phyloP scores from a whole-genome alignment of 139 green algal species.

The Deuterostichococcus epilithicus region DNA sequence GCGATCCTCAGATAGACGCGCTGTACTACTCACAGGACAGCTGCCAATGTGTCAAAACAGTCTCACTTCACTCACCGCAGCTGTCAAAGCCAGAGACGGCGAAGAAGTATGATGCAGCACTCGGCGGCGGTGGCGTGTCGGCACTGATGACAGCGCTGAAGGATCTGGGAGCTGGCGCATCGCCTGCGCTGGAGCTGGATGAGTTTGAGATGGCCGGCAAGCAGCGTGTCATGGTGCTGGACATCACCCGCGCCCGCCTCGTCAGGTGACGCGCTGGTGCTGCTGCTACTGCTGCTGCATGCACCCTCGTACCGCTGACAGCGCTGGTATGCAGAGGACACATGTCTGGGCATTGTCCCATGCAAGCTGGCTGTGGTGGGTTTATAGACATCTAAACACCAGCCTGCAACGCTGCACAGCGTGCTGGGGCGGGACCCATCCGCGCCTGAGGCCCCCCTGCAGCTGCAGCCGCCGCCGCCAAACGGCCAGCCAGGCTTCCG shows the following conservation, averaged over 20 bases:
- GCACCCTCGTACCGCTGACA: not conserved
- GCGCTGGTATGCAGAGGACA: too few species aligned
- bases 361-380: not conserved
- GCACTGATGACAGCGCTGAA: not conserved
- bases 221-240: slow-evolving; percentile 6
- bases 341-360: not conserved
- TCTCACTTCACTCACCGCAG: not conserved
- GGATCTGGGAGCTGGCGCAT: not conserved
- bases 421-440: not conserved
- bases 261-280: not conserved
- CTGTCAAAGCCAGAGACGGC: slow-evolving; percentile 3
- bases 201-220: slow-evolving; percentile 12
- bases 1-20: too few species aligned
- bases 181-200: slow-evolving; percentile 9
- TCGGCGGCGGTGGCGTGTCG: not conserved
- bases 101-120: slow-evolving; percentile 5
- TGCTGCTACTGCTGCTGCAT: not conserved
- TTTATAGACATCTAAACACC: not conserved
- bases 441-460: not conserved
- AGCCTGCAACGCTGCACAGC: not conserved
- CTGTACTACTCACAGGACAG: not conserved
- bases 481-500: not conserved
- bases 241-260: not conserved
- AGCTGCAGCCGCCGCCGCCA: not conserved
- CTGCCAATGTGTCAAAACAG: not conserved